Evolutionary conservation across 345 rosid species (phyloP).

Genomic region (Brassica carinata): DNA sequence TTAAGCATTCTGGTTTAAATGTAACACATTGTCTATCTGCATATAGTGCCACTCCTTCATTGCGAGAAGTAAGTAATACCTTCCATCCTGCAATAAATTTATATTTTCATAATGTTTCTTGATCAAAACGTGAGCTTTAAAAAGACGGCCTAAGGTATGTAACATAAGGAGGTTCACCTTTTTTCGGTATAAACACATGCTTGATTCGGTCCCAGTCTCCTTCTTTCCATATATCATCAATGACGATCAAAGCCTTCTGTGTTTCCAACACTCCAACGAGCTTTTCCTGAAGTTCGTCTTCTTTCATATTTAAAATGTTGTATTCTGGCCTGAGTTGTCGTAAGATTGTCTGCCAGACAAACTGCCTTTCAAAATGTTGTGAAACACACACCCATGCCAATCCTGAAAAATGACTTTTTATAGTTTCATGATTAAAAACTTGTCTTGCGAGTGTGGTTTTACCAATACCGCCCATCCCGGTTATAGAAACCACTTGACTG

Average conservation of each 20-base stretch:
- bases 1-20: slow-evolving; percentile 12
- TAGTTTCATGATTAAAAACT: background rate
- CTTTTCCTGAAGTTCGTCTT: background rate
- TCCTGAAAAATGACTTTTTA: background rate
- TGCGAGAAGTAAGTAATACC: slow-evolving; percentile 28
- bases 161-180: slow-evolving; percentile 19
- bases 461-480: background rate
- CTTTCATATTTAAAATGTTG: no score
- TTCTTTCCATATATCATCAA: background rate
- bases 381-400: background rate
- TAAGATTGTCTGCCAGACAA: no score
- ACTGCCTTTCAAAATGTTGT: no score
- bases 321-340: background rate
- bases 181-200: slow-evolving; percentile 29
- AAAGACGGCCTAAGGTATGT: background rate
- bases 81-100: background rate
- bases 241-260: background rate
- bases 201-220: slow-evolving; percentile 42
- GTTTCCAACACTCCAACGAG: background rate
- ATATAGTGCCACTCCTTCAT: slow-evolving; percentile 24
- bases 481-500: background rate
- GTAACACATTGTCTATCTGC: slow-evolving; percentile 10
- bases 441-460: background rate
- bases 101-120: background rate
- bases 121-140: background rate